These are phyloP conservation scores for Phoenix dactylifera DNA, from an alignment of 176 grass and related monocot species.

Conservation along the genomic window DNA sequence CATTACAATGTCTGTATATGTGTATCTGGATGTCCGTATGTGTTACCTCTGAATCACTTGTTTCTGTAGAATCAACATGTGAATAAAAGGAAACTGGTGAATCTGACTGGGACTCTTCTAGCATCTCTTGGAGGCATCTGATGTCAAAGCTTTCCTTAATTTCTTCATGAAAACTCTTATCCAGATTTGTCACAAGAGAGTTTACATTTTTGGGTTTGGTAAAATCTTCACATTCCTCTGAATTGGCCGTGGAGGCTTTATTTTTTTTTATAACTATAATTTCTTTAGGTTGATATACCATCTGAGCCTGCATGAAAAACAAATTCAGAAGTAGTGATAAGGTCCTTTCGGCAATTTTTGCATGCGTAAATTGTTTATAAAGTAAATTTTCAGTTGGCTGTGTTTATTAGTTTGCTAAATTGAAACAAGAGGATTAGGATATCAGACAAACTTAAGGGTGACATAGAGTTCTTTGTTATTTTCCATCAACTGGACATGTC, in stretches of 20 bases:
- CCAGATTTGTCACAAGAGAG: conserved; percentile 25
- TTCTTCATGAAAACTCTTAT: conserved; percentile 35
- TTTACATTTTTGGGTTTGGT: conserved; percentile 28
- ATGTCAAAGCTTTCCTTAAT: conserved; percentile 69
- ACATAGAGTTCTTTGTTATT: too few species aligned
- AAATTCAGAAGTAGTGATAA: conserved; percentile 9
- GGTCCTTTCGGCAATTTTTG: conserved; percentile 6
- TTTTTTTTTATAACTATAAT: conserved; percentile 15
- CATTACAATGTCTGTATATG: background rate
- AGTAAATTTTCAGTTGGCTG: too few species aligned
- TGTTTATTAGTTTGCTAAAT: too few species aligned
- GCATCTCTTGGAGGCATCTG: conserved; percentile 90
- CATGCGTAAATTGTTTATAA: too few species aligned
- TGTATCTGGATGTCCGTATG: conserved; percentile 4
- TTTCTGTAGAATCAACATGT: conserved; percentile 48
- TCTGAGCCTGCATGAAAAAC: conserved; percentile 30
- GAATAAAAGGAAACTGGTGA: conserved; percentile 72
- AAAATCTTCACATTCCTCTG: conserved; percentile 20
- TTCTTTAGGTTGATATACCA: conserved; percentile 12
- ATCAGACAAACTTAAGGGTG: too few species aligned
- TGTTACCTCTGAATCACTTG: conserved; percentile 54
- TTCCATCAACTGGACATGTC: too few species aligned
- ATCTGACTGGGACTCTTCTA: conserved; percentile 70
- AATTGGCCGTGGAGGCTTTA: conserved; percentile 21
- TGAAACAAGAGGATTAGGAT: too few species aligned